Conservation (phyloP, 768 basidiomycete species). For the Gautieria morchelliformis region DNA sequence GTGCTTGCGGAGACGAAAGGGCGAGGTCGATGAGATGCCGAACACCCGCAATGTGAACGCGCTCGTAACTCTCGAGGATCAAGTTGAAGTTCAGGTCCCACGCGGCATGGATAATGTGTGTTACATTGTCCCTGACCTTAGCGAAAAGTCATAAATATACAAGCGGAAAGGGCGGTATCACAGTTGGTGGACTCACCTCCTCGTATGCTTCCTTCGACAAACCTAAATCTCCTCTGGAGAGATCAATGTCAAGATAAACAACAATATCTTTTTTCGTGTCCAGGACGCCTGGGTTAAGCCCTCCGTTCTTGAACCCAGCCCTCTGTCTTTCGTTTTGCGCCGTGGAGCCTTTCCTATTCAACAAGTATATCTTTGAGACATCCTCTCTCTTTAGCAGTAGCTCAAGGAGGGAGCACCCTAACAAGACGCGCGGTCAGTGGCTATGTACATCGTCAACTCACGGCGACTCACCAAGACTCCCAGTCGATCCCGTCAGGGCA, state of each 20-base stretch:
- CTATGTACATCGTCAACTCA: too few species aligned
- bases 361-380: neutral
- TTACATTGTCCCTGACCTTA: slow-evolving; percentile 3
- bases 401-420: neutral
- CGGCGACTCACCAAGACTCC: neutral
- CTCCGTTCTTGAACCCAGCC: neutral
- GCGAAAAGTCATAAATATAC: neutral
- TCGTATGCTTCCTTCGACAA: neutral
- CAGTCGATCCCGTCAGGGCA: slow-evolving; percentile 1
- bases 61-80: slow-evolving; percentile 10
- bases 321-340: neutral
- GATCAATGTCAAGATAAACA: slow-evolving; percentile 1
- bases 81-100: slow-evolving; percentile 13
- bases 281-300: neutral
- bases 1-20: slow-evolving; percentile 6
- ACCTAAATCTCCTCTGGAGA: neutral
- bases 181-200: neutral
- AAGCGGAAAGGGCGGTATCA: neutral
- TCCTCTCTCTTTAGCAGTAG: neutral
- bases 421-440: neutral
- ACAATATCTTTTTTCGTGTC: neutral
- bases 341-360: neutral
- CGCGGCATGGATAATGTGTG: slow-evolving; percentile 10
- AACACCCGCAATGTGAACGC: slow-evolving; percentile 10
- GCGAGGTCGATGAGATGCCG: slow-evolving; percentile 12